phyloP scores from a whole-genome alignment of 805 yeast genomes.

The Pichia sporocuriosa region DNA sequence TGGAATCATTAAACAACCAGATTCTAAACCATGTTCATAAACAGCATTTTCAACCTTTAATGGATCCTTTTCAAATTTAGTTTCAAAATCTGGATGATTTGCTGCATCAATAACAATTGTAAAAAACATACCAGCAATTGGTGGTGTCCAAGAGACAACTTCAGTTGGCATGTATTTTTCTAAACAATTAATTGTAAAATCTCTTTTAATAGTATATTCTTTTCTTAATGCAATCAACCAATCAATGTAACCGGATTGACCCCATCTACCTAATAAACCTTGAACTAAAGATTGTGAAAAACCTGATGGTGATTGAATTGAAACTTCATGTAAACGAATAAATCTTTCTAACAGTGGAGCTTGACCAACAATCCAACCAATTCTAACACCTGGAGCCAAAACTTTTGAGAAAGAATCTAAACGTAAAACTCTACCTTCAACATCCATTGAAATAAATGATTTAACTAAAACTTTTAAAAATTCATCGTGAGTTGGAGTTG shows the following conservation, averaged over 20 bases:
- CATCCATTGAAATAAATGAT: conserved; percentile 68
- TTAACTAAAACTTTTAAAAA: conserved; percentile 63
- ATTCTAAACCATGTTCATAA: conserved; percentile 51
- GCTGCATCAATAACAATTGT: conserved; percentile 68
- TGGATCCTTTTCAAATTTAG: conserved; percentile 53
- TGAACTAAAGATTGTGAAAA: conserved; percentile 65
- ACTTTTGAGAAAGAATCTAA: conserved; percentile 89
- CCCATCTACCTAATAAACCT: conserved; percentile 79
- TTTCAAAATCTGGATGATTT: conserved; percentile 66
- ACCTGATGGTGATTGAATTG: conserved; percentile 77
- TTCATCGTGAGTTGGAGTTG: conserved; percentile 45
- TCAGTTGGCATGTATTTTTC: conserved; percentile 47
- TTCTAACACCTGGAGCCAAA: conserved; percentile 82
- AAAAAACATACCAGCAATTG: conserved; percentile 86
- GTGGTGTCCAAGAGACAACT: conserved; percentile 42
- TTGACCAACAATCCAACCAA: conserved; percentile 87
- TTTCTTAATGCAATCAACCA: conserved; percentile 80
- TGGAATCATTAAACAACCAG: conserved; percentile 70
- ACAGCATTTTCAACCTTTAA: conserved; percentile 55
- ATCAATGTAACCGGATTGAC: conserved; percentile 79
- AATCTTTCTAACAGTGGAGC: conserved; percentile 54
- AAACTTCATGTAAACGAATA: conserved; percentile 70
- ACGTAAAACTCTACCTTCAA: conserved; percentile 85
- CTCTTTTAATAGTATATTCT: conserved; percentile 84
- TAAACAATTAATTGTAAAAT: conserved; percentile 74